Percentiles rank a stretch among this genome's conserved stretches.
Evolutionary conservation across 495 filamentous ascomycete genomes (phyloP).

Genomic region (Aspergillus bertholletiae): DNA sequence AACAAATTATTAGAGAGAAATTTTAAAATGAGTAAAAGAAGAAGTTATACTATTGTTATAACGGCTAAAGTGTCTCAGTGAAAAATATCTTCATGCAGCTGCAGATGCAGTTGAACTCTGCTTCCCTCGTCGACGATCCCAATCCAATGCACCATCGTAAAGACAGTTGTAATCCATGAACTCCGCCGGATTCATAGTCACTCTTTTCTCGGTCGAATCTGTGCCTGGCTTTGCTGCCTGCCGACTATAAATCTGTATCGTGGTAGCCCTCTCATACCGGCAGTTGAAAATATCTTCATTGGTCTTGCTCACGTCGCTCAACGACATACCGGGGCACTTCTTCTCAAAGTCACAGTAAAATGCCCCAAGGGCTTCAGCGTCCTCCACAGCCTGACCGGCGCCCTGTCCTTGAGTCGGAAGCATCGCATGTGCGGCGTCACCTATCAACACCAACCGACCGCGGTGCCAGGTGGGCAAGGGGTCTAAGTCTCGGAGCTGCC

Average conservation of each 20-base stretch:
- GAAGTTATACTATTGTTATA: too few relatives aligned
- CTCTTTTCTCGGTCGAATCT: constrained; percentile 19
- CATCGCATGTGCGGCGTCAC: constrained; percentile 45
- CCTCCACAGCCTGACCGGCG: constrained; percentile 35
- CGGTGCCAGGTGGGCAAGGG: constrained; percentile 21
- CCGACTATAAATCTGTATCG: constrained; percentile 24
- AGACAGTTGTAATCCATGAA: constrained; percentile 44
- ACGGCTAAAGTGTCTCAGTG: too few relatives aligned
- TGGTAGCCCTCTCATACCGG: constrained; percentile 8
- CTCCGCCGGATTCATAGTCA: constrained; percentile 36
- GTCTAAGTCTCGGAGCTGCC: constrained; percentile 11
- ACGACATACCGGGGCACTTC: neutral
- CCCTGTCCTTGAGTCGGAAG: constrained; percentile 35
- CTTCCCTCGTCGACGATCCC: constrained; percentile 4
- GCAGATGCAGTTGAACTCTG: too few relatives aligned
- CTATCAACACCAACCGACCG: constrained; percentile 35
- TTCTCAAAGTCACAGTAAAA: constrained; percentile 20
- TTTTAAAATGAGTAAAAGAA: too few relatives aligned
- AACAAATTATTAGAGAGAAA: too few relatives aligned
- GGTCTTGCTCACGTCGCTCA: neutral
- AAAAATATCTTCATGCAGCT: too few relatives aligned
- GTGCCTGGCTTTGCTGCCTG: constrained; percentile 33
- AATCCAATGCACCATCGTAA: constrained; percentile 33
- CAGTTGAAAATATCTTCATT: constrained; percentile 7
- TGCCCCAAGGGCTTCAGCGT: constrained; percentile 25